Base-by-base conservation (phyloP, 1,139 yeast genomes). In the Geotrichum armillariae region DNA sequence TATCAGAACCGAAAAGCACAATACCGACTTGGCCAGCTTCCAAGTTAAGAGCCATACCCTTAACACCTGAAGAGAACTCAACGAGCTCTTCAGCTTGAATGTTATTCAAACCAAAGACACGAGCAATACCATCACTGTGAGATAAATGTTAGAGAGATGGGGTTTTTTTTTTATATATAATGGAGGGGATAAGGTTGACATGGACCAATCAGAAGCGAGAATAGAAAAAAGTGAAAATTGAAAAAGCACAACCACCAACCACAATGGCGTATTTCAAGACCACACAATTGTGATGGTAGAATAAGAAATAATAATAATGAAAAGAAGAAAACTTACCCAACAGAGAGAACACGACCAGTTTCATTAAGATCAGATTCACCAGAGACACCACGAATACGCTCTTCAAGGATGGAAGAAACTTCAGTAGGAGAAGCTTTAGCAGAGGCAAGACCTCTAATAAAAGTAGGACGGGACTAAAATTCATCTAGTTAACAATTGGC, bases 11-110 rank as follows among this genome's bases (percentile, higher is more conserved):
- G 82, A 94, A 94, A 78, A 94, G 82, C 79, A 94, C 99, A 72
- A 93, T 83, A 88, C 99, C 99, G 76, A 94, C 99, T 80, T 93
- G 98, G 75, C 95, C 97, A 67, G 99, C 96, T 79, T 94, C 99
- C 85, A 94, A 87, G 85, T 94, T 94, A 74, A 94, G 83, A 70
- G 99, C 99, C 99, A 94, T 94, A 86, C 99, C 99, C 80, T 91
- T 90, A 69, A 93, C 98, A 82, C 99, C 99, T 56, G 99, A 90
- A 58, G 97, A 81, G 81, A 94, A 94, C 79, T 94, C 99, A 69
- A 94, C 98, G 76, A 94, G 84, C 80, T 94, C 99, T 80, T 93
- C 99, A 71, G 99, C 99, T 83, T 93, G 98, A 76, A 91, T 85
- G 84, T 94, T 94, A 94, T 91, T 93, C 70, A 94, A 82, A 78